A percentile compares a stretch with the other conserved stretches of the same genome.
phyloP scores from a whole-genome alignment of 2,329 filamentous ascomycete genomes.

The Penicillium sp. region DNA sequence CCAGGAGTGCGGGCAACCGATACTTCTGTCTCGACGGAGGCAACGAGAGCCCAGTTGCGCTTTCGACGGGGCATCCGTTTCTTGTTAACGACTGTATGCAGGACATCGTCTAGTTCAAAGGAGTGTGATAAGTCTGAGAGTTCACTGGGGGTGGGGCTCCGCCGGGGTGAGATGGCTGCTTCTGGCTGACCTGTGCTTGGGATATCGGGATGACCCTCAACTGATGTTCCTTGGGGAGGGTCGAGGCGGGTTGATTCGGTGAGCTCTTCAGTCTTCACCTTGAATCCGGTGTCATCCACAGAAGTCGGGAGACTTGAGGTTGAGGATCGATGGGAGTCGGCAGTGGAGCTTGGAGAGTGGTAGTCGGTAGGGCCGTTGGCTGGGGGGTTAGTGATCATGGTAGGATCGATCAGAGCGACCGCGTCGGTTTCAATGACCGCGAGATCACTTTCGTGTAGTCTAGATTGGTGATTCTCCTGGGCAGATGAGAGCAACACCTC shows the following conservation, averaged over 20 bases:
- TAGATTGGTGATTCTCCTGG: background rate
- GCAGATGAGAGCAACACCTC: constrained; percentile 9
- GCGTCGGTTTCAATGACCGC: constrained; percentile 1
- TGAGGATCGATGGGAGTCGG: constrained; percentile 36
- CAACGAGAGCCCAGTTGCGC: constrained; percentile 32
- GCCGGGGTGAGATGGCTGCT: constrained; percentile 8
- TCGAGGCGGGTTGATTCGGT: constrained; percentile 6
- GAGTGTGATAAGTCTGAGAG: constrained; percentile 30
- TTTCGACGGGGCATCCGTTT: constrained; percentile 28
- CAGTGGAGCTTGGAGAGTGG: constrained; percentile 33
- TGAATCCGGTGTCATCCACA: constrained; percentile 27
- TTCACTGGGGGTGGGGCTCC: constrained; percentile 19
- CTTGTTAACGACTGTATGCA: constrained; percentile 21
- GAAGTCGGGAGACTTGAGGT: constrained; percentile 42
- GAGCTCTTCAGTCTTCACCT: constrained; percentile 23
- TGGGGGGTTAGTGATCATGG: constrained; percentile 9
- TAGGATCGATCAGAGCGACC: constrained; percentile 8
- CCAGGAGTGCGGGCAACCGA: constrained; percentile 60
- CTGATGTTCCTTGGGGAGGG: constrained; percentile 2
- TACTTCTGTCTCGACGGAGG: constrained; percentile 42
- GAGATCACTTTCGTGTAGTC: background rate
- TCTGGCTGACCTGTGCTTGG: constrained; percentile 13
- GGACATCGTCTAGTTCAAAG: constrained; percentile 30
- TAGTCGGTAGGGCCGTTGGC: constrained; percentile 21
- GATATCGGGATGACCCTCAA: constrained; percentile 11